Evolutionary conservation across 129 eudicot species (phyloP).

Genomic region (Silybum marianum): DNA sequence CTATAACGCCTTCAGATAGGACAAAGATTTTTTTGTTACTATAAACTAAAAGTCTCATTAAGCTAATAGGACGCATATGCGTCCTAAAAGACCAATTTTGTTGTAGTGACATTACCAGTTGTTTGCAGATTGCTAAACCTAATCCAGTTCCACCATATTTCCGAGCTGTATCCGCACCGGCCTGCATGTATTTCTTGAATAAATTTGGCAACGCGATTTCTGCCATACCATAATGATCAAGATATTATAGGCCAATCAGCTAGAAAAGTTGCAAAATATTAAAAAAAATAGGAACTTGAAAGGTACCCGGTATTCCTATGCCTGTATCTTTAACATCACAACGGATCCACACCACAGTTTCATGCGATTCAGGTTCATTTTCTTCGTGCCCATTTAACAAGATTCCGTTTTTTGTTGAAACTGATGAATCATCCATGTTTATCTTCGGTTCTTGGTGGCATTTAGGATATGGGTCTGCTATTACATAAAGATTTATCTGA

Average conservation of each 20-base stretch:
- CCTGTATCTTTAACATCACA: slow-evolving; percentile 97
- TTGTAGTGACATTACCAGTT: slow-evolving; percentile 55
- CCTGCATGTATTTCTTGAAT: slow-evolving; percentile 96
- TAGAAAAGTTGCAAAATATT: not conserved
- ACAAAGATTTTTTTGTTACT: not conserved
- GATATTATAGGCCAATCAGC: not conserved
- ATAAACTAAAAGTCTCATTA: not conserved
- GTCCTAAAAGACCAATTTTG: not conserved
- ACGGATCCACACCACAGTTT: slow-evolving; percentile 80
- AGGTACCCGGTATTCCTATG: slow-evolving; percentile 93
- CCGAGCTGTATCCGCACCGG: slow-evolving; percentile 87
- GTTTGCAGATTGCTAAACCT: slow-evolving; percentile 96
- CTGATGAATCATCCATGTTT: slow-evolving; percentile 32
- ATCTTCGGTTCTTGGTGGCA: slow-evolving; percentile 32
- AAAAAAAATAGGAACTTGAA: not conserved
- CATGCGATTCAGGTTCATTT: slow-evolving; percentile 39
- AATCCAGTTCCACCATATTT: slow-evolving; percentile 99
- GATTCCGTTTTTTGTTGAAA: slow-evolving; percentile 22
- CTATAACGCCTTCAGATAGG: not conserved
- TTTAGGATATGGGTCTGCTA: slow-evolving; percentile 49
- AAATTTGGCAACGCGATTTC: slow-evolving; percentile 80
- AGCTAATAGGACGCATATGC: not conserved
- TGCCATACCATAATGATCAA: slow-evolving; percentile 38
- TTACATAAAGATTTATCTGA: slow-evolving; percentile 72
- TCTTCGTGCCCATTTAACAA: slow-evolving; percentile 35